phyloP scores from a whole-genome alignment of 108 stramenopile species.

The Nitzschia sp. region DNA sequence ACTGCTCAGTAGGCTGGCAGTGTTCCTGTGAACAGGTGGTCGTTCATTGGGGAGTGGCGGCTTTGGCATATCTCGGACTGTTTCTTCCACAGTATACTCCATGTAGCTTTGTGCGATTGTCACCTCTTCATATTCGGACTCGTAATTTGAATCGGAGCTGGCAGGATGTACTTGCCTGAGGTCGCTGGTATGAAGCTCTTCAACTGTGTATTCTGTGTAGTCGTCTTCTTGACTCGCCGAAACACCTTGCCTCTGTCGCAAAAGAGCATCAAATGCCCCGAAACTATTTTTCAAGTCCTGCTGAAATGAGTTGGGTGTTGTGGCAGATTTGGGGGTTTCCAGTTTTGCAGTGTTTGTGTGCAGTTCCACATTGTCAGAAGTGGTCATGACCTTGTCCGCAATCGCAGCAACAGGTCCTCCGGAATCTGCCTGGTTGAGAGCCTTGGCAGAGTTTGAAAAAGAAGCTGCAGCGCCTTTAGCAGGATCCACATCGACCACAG shows the following conservation, averaged over 20 bases:
- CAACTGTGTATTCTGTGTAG: constrained; percentile 19
- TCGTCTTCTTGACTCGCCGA: constrained; percentile 7
- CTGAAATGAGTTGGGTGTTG: too few relatives aligned
- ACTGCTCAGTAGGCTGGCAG: constrained; percentile 28
- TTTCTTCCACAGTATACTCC: constrained; percentile 38
- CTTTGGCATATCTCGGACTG: constrained; percentile 7
- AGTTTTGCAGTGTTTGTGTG: too few relatives aligned
- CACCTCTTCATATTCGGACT: constrained; percentile 23
- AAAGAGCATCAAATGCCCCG: constrained; percentile 32
- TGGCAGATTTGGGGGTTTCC: too few relatives aligned
- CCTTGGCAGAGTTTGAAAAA: too few relatives aligned
- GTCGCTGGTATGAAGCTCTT: background rate
- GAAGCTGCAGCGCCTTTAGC: too few relatives aligned
- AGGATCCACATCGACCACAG: too few relatives aligned
- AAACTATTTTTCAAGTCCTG: constrained; percentile 23
- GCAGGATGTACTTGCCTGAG: background rate
- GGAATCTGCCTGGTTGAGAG: too few relatives aligned
- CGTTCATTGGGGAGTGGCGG: background rate
- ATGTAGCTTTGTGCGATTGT: constrained; percentile 33
- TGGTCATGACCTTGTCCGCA: too few relatives aligned
- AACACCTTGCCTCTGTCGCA: constrained; percentile 3
- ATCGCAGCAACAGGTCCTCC: too few relatives aligned
- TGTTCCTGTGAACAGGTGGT: constrained; percentile 5
- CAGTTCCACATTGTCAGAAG: too few relatives aligned
- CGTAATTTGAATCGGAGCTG: constrained; percentile 6